Evolutionary conservation across 163 green algal genomes (phyloP), one percentile per base, ranked within the genome.

Genomic region (Chlamydomonas reinhardtii): DNA sequence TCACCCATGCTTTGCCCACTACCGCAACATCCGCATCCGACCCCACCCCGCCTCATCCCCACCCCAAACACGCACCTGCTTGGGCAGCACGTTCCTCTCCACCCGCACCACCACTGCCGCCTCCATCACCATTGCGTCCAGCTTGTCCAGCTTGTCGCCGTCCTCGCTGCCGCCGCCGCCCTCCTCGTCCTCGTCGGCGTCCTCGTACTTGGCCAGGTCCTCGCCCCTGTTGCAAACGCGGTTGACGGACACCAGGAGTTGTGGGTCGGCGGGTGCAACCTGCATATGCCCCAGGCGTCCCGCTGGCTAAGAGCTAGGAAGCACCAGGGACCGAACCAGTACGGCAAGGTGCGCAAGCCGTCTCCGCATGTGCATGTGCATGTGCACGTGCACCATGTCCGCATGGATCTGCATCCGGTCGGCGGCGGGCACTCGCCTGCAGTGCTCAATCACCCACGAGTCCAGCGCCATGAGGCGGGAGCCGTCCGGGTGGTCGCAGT

Each of bases 371-470:
- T n/a, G n/a, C n/a, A n/a, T n/a, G n/a, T n/a, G n/a, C n/a, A n/a
- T n/a, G 8, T 48, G 39, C 5, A 68, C 22, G 20, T 16, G 19
- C 61, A 2, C 14, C 56, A 64, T 22, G 56, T 64, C 56, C 20
- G n/a, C n/a, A 64, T 3, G 61, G 19, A 19, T 3, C 61, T 3
- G 29, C 20, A n/a, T 32, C 22, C n/a, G n/a, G n/a, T n/a, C n/a
- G n/a, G n/a, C n/a, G n/a, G n/a, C n/a, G n/a, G 3, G 4, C 48
- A 37, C 79, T 4, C 70, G 78, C 79, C 5, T 77, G 81, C 56
- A 74, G 61, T 87, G 81, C 59, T 87, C 81, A 35, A 87, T 37
- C 71, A 74, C 71, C 81, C 81, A 87, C 6, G 35, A 24, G 35
- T 87, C 81, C 59, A 87, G 81, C 24, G 79, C 68, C 77, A 84